Base-by-base conservation (phyloP, 2,329 filamentous ascomycete genomes). In the Septoria petroselini region DNA sequence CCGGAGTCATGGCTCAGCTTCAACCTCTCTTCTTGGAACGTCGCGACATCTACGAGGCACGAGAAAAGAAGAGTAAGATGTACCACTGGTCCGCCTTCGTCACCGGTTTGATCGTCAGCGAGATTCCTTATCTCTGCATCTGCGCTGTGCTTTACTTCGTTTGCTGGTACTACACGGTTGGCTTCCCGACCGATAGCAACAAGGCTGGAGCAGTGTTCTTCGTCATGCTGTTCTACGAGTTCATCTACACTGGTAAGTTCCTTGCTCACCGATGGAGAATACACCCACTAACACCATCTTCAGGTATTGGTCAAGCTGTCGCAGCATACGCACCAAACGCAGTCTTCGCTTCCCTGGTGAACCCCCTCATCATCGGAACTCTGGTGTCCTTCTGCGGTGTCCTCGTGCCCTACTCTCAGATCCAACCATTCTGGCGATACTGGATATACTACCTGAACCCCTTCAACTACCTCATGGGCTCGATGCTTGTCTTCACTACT, bases 61-160 rank as follows among this genome's bases (percentile, higher is more conserved):
- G 79, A 42, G 79, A 83, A 62, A 74, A 79, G 27, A 78, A 83
- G 1, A 81, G 77, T 64, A 87, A 88, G 62, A 77, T 82, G 1
- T 91, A 90, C 70, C 86, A 83, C 1, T 90, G 86, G 86, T 75
- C 80, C 54, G 81, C 78, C 0, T 89, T 90, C 67, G 78, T 88
- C 64, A 71, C 84, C 1, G 79, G 83, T 60, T 85, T 87, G 59
- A 79, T 89, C 52, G 50, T 86, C 3, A 83, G 85, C 38, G 86
- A 90, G 66, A 74, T 89, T 1, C 84, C 85, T 0, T 90, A 77
- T 67, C 75, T 80, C 29, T 72, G 81, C 17, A 49, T 88, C 14
- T 81, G 82, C 2, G 82, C 77, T 7, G 68, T 86, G 14, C 50
- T 76, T 2, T 79, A 79, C 66, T 62, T 55, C 47, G 66, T 71